phyloP scores from a whole-genome alignment of 2,329 filamentous ascomycete species.

The Pseudogymnoascus sp. region DNA sequence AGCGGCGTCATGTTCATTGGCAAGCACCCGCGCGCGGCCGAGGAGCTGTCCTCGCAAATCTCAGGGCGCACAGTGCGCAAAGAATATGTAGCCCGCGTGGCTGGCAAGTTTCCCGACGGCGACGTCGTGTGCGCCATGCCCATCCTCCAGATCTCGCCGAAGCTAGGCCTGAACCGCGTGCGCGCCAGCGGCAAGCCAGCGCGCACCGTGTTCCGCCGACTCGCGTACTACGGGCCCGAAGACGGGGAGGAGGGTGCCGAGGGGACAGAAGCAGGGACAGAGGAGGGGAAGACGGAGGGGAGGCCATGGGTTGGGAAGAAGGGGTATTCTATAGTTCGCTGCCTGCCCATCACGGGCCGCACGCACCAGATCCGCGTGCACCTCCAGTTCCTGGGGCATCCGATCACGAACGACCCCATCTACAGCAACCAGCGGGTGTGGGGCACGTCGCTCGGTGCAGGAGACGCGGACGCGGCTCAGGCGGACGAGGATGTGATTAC shows the following conservation, averaged over 20 bases:
- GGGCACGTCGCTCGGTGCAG: slow-evolving; percentile 67
- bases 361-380: slow-evolving; percentile 96
- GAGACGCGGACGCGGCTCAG: slow-evolving; percentile 56
- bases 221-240: slow-evolving; percentile 78
- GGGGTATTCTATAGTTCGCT: slow-evolving; percentile 92
- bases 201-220: slow-evolving; percentile 79
- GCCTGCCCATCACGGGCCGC: slow-evolving; percentile 83
- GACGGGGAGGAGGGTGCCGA: slow-evolving; percentile 10
- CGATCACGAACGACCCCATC: slow-evolving; percentile 95
- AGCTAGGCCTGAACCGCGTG: slow-evolving; percentile 90
- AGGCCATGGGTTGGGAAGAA: slow-evolving; percentile 47
- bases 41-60: slow-evolving; percentile 69
- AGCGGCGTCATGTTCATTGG: slow-evolving; percentile 98
- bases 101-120: slow-evolving; percentile 84
- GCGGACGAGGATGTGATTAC: slow-evolving; percentile 87
- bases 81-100: slow-evolving; percentile 88
- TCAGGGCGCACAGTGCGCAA: slow-evolving; percentile 78
- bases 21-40: slow-evolving; percentile 75
- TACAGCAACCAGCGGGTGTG: slow-evolving; percentile 94
- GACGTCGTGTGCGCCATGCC: slow-evolving; percentile 90
- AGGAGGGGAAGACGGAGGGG: slow-evolving; percentile 19
- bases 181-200: slow-evolving; percentile 86
- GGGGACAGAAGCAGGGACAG: slow-evolving; percentile 19
- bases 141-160: slow-evolving; percentile 88
- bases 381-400: slow-evolving; percentile 87